Percentiles rank a stretch among this genome's conserved stretches.
Evolutionary conservation across 116 monocot genomes (phyloP).

Genomic region (Iris pallida): DNA sequence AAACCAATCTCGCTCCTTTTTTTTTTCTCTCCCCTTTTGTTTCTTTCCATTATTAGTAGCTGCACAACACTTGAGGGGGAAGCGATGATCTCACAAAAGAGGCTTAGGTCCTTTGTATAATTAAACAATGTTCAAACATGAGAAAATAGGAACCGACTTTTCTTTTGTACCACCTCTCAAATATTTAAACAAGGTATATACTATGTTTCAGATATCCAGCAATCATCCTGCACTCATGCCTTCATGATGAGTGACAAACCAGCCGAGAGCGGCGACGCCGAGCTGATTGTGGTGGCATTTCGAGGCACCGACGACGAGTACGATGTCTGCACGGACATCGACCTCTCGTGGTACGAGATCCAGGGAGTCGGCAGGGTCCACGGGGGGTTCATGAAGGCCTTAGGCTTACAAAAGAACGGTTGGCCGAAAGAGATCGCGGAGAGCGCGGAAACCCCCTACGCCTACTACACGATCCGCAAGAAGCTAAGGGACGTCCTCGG

Average conservation of each 20-base stretch:
- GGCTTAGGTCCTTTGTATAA: no score
- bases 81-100: no score
- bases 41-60: no score
- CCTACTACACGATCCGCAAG: constrained; percentile 63
- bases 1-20: no score
- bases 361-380: constrained; percentile 67
- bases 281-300: constrained; percentile 69
- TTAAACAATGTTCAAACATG: no score
- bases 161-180: no score
- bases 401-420: constrained; percentile 57
- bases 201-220: constrained; percentile 40
- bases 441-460: constrained; percentile 7
- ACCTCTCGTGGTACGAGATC: constrained; percentile 90
- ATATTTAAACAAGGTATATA: no score
- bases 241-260: constrained; percentile 62
- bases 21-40: no score
- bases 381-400: constrained; percentile 87
- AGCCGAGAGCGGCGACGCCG: constrained; percentile 19
- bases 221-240: constrained; percentile 45
- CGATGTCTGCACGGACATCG: constrained; percentile 81
- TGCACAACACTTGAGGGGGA: no score
- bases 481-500: constrained; percentile 25
- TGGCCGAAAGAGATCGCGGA: constrained; percentile 40
- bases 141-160: no score
- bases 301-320: constrained; percentile 61